Conservation (phyloP, 2,329 filamentous ascomycete genomes). For the Pestalotiopsis sp. region DNA sequence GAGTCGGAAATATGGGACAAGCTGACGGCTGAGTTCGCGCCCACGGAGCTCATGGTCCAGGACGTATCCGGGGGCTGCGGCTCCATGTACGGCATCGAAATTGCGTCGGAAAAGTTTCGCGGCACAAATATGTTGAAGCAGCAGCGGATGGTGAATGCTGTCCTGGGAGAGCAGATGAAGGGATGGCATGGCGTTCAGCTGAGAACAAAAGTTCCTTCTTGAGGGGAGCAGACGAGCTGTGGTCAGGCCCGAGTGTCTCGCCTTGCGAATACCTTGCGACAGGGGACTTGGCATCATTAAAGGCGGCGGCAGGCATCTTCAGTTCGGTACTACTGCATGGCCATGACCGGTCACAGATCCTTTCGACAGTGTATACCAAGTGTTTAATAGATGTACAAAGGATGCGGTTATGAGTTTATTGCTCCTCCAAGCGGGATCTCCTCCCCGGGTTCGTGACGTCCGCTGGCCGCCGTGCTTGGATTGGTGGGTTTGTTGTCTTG, state of each 20-base stretch:
- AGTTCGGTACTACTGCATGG: not conserved
- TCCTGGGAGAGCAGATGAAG: slow-evolving; percentile 76
- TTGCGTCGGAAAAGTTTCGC: slow-evolving; percentile 71
- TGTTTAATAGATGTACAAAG: not conserved
- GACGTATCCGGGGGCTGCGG: slow-evolving; percentile 85
- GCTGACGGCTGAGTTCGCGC: slow-evolving; percentile 50
- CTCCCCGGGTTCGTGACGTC: not conserved
- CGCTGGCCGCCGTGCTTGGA: not conserved
- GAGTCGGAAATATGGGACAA: slow-evolving; percentile 63
- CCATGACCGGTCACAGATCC: not conserved
- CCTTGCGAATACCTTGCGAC: not conserved
- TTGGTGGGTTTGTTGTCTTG: not conserved
- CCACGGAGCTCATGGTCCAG: slow-evolving; percentile 64
- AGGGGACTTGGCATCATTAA: not conserved
- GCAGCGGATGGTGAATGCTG: slow-evolving; percentile 77
- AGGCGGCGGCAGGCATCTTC: not conserved
- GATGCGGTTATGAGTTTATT: not conserved
- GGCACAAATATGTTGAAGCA: slow-evolving; percentile 77
- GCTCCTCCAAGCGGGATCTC: not conserved
- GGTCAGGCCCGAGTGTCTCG: not conserved
- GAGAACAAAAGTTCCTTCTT: slow-evolving; percentile 61
- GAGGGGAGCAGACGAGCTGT: not conserved
- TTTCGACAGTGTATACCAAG: not conserved
- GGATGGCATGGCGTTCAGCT: slow-evolving; percentile 83
- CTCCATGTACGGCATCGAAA: slow-evolving; percentile 84